Evolutionary conservation across 2,329 filamentous ascomycete species (phyloP), one percentile per base, ranked within the genome.

Genomic region (Calonectria honghensis): DNA sequence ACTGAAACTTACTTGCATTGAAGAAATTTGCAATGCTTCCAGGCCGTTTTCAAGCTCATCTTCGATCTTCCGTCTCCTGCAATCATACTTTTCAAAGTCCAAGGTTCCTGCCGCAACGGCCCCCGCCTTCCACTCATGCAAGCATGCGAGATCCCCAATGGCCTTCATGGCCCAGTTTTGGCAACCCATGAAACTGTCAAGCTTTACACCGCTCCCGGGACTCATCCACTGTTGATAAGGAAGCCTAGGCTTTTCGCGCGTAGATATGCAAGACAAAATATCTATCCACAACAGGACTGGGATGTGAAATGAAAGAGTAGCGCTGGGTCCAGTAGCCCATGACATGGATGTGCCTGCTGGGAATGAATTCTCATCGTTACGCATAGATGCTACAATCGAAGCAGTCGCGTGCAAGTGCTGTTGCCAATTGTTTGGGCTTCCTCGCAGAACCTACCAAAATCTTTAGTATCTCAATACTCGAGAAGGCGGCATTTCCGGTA

Each of bases 381-480:
- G 18, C 66, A 68, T 68, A 16, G 51, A 68, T 7, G 27, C 52
- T 14, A 54, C 13, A 18, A 68, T 68, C 13, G 51, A 68, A 16
- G 66, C 51, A 4, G 50, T 68, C 3, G 50, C 66, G 20, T 59
- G 31, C 10, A 68, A 41, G 24, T 68, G 66, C 9, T 35, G 27
- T 48, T 68, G 51, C 66, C 66, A 68, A 18, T 68, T 68, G 18
- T 32, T 68, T 6, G 66, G 45, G n/a, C 66, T 68, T 45, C 51
- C 66, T 6, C 52, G 57, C 6, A 59, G 16, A 31, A 68, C 66
- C 66, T 68, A 24, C 11, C 24, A 5, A 13, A 10, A 10, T 18
- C 3, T 41, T 41, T 4, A 41, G 27, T 13, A 29, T 27, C 3
- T 61, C 13, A n/a, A 20, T n/a, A 13, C 13, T 35, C 11, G 27